Evolutionary conservation across 202 grass and related monocot species (phyloP), one percentile per base, ranked within the genome.

Genomic region (Schoenoplectus triqueter): DNA sequence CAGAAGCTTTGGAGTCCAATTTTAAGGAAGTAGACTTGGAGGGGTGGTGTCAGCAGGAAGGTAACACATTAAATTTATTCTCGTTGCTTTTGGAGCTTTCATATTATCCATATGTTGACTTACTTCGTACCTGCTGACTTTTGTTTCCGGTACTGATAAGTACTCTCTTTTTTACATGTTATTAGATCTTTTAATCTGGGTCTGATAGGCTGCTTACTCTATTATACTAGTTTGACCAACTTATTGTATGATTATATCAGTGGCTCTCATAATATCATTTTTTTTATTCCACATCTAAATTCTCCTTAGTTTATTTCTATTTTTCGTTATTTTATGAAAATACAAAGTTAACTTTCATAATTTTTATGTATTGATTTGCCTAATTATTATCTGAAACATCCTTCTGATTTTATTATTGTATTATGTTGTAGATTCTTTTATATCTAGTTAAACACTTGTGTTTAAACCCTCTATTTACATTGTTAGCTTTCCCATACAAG

Each of bases 21-120:
- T 99, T 99, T 86, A 83, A 87, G 66, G 85, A 70, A 71, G 90
- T 63, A 85, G 88, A 92, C 74, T 95, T 84, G 88, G 87, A 95
- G 54, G 89, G 82, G 15, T 93, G 95, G 92, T 80, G 66, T 86
- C 91, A 31, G 71, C 87, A 68, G 81, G 93, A 94, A 96, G 93
- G 96, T 99, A 99, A 47, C 64, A 44, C 18, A 82, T 84, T 60
- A 83, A 46, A 67, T 84, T 45, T 78, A 17, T 75, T 73, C 76
- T 69, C 11, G 41, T 91, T 69, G 13, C 59, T 88, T 89, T 73
- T 85, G 61, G 65, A 50, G 13, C 64, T 10, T 86, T 42, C 47
- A 51, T 71, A 59, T 82, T 73, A n/a, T 42, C 20, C 13, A 45
- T 79, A 15, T 87, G 15, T 85, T 73, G 69, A 80, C 63, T 63